These are phyloP conservation scores for Cladosporium sp. DNA, from an alignment of 2,329 filamentous ascomycete genomes.

Conservation along the genomic window DNA sequence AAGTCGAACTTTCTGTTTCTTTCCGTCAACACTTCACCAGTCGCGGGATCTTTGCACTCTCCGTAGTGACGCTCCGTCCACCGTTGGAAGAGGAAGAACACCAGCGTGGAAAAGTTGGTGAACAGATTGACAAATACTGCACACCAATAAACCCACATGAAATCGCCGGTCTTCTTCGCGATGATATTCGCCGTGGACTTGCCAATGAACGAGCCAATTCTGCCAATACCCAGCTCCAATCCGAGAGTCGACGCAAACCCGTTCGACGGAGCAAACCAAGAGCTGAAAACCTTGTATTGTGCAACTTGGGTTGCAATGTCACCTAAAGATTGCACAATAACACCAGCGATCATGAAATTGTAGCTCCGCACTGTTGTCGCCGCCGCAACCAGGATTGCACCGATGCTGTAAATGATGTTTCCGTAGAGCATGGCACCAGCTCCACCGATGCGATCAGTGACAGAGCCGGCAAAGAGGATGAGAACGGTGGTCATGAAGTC, in stretches of 20 bases:
- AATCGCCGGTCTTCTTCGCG: slow-evolving; percentile 53
- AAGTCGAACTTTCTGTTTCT: slow-evolving; percentile 55
- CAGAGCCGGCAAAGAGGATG: slow-evolving; percentile 50
- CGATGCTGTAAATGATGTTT: slow-evolving; percentile 56
- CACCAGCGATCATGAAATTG: slow-evolving; percentile 56
- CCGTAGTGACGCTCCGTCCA: slow-evolving; percentile 47
- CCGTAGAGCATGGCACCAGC: slow-evolving; percentile 57
- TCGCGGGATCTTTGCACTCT: slow-evolving; percentile 50
- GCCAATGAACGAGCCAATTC: slow-evolving; percentile 57
- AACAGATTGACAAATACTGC: slow-evolving; percentile 61
- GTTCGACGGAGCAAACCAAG: slow-evolving; percentile 58
- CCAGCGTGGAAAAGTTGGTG: slow-evolving; percentile 50
- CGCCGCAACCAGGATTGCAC: slow-evolving; percentile 55
- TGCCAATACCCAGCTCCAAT: slow-evolving; percentile 57
- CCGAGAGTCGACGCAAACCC: slow-evolving; percentile 59
- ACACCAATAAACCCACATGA: slow-evolving; percentile 59
- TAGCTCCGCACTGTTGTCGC: slow-evolving; percentile 54
- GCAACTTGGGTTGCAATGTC: slow-evolving; percentile 61
- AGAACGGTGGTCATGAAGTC: slow-evolving; percentile 58
- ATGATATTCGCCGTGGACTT: slow-evolving; percentile 58
- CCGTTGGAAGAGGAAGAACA: slow-evolving; percentile 54
- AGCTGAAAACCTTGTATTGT: slow-evolving; percentile 61
- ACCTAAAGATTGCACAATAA: slow-evolving; percentile 53
- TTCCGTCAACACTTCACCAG: slow-evolving; percentile 56
- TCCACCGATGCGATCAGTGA: slow-evolving; percentile 57